These are phyloP conservation scores for Talaromyces piceae DNA, from an alignment of 2,329 filamentous ascomycete species.

Conservation along the genomic window DNA sequence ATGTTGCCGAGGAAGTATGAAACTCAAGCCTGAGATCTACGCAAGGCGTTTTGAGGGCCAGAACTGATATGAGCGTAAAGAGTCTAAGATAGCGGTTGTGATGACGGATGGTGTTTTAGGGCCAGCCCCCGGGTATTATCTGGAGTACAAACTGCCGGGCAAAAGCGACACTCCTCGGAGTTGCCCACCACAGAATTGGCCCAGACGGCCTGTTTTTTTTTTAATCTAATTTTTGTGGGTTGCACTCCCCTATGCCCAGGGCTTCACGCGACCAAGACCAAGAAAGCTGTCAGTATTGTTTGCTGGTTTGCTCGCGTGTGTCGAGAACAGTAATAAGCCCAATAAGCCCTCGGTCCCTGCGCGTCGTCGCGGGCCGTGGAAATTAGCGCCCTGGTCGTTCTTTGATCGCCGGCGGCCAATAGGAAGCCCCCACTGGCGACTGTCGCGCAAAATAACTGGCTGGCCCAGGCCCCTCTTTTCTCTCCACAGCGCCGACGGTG, in stretches of 20 bases:
- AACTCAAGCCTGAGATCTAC: not conserved
- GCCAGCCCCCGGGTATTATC: not conserved
- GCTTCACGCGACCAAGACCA: not conserved
- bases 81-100: not conserved
- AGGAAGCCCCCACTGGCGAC: not conserved
- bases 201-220: too few relatives aligned
- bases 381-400: not conserved
- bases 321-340: not conserved
- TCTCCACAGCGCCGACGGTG: not conserved
- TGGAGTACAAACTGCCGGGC: not conserved
- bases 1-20: not conserved
- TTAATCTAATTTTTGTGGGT: not conserved
- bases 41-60: not conserved
- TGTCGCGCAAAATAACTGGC: not conserved
- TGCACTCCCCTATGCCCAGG: not conserved
- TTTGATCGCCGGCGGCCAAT: not conserved
- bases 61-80: too few relatives aligned
- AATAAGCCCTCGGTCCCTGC: not conserved
- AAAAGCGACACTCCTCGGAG: not conserved
- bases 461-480: not conserved
- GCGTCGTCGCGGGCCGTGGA: not conserved
- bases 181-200: not conserved
- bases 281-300: not conserved
- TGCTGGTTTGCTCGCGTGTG: not conserved
- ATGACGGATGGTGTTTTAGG: not conserved